Evolutionary conservation across 768 basidiomycete species (phyloP).

Genomic region (Leccinellum albellum): DNA sequence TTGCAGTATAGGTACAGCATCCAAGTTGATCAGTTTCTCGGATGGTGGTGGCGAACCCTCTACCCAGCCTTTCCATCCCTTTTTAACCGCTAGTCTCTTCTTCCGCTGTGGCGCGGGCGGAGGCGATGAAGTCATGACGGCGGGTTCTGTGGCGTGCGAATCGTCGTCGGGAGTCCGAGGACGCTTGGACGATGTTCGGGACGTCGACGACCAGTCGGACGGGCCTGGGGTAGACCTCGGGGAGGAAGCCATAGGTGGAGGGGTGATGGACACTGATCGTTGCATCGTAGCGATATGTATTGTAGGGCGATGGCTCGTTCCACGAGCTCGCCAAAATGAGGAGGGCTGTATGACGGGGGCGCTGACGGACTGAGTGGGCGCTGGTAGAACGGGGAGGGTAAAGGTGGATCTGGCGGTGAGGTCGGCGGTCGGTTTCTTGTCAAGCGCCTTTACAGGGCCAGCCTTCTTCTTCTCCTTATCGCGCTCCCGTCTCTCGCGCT

Average conservation of each 20-base stretch:
- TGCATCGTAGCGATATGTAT: slow-evolving; percentile 70
- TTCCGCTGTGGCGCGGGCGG: slow-evolving; percentile 42
- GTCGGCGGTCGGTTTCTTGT: slow-evolving; percentile 28
- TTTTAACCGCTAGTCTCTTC: slow-evolving; percentile 61
- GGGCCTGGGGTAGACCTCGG: slow-evolving; percentile 74
- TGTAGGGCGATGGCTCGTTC: slow-evolving; percentile 42
- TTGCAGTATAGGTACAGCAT: slow-evolving; percentile 63
- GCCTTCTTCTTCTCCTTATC: slow-evolving; percentile 48
- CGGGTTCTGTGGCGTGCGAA: slow-evolving; percentile 34
- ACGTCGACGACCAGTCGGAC: slow-evolving; percentile 68
- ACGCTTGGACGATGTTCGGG: slow-evolving; percentile 76
- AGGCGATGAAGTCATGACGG: slow-evolving; percentile 18
- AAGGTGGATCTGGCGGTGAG: slow-evolving; percentile 14
- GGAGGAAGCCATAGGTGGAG: slow-evolving; percentile 62
- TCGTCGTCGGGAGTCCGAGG: slow-evolving; percentile 72
- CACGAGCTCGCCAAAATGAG: slow-evolving; percentile 62
- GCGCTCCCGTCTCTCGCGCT: slow-evolving; percentile 45
- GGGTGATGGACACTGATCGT: slow-evolving; percentile 71
- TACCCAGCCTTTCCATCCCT: slow-evolving; percentile 91
- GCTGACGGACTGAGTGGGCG: slow-evolving; percentile 24
- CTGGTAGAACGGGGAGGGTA: slow-evolving; percentile 12
- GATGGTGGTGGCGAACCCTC: slow-evolving; percentile 81
- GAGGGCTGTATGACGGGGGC: slow-evolving; percentile 37
- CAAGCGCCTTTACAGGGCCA: slow-evolving; percentile 33
- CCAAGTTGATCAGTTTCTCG: slow-evolving; percentile 77